Evolutionary conservation across 2,329 filamentous ascomycete genomes (phyloP).

Genomic region (Pseudogymnoascus sp.): DNA sequence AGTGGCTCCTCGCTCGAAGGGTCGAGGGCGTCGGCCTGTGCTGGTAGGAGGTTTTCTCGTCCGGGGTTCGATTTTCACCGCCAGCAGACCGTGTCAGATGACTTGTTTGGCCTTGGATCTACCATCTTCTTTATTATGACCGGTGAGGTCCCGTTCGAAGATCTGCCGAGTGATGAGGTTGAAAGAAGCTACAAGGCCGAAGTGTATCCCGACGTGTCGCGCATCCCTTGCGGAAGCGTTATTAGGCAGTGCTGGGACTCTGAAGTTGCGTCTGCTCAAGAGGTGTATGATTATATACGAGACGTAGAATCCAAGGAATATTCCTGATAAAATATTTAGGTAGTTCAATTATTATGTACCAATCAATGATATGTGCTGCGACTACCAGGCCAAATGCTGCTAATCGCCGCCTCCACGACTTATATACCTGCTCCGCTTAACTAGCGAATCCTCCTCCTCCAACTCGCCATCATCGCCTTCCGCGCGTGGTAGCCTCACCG

Average conservation of each 20-base stretch:
- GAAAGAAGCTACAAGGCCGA: conserved; percentile 21
- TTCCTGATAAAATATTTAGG: neutral
- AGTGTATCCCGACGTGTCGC: conserved; percentile 25
- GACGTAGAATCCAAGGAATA: neutral
- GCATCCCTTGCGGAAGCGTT: conserved; percentile 22
- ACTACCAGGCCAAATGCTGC: neutral
- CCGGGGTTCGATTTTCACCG: conserved; percentile 23
- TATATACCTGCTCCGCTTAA: neutral
- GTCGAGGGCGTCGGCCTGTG: conserved; percentile 19
- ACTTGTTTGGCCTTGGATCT: conserved; percentile 31
- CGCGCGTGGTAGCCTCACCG: conserved; percentile 34
- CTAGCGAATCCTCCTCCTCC: neutral
- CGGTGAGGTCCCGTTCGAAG: conserved; percentile 26
- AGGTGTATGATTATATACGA: conserved; percentile 3
- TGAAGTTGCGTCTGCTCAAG: conserved; percentile 9
- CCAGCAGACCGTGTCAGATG: conserved; percentile 23
- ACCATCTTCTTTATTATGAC: conserved; percentile 31
- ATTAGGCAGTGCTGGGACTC: conserved; percentile 27
- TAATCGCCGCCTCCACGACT: neutral
- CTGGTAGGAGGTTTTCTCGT: conserved; percentile 21
- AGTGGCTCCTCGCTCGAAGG: conserved; percentile 28
- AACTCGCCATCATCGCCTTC: neutral
- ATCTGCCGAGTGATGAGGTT: conserved; percentile 26
- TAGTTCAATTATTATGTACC: neutral
- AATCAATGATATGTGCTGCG: neutral